Evolutionary conservation across 768 basidiomycete species (phyloP).

Genomic region (Russula earlei): DNA sequence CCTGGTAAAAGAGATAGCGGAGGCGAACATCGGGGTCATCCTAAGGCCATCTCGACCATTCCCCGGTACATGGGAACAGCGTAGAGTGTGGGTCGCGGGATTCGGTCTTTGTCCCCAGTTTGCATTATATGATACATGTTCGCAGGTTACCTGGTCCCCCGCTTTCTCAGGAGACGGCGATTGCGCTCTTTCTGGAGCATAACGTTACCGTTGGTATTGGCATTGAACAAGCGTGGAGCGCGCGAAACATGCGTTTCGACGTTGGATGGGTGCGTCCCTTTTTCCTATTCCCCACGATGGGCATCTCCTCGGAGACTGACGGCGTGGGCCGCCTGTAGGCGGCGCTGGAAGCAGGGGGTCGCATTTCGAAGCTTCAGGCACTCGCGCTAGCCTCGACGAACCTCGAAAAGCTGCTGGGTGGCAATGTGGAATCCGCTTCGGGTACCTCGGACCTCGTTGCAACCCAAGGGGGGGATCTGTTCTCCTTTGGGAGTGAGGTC

Average conservation of each 20-base stretch:
- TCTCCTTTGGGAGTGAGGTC: constrained; percentile 30
- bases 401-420: constrained; percentile 40
- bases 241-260: constrained; percentile 73
- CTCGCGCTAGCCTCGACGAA: constrained; percentile 42
- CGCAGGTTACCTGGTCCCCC: constrained; percentile 65
- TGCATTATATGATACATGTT: neutral
- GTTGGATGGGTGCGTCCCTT: constrained; percentile 60
- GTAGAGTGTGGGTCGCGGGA: constrained; percentile 43
- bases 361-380: constrained; percentile 33
- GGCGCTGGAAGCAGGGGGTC: constrained; percentile 22
- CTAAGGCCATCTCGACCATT: constrained; percentile 58
- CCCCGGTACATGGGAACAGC: constrained; percentile 61
- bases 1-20: constrained; percentile 61
- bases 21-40: constrained; percentile 62
- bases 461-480: constrained; percentile 28
- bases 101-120: neutral
- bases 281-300: constrained; percentile 6
- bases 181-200: constrained; percentile 52
- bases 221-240: constrained; percentile 55
- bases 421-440: constrained; percentile 15
- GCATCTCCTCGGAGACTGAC: neutral
- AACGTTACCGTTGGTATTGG: constrained; percentile 70
- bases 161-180: constrained; percentile 47
- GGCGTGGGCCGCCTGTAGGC: constrained; percentile 7
- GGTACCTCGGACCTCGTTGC: constrained; percentile 26